These are phyloP conservation scores for Gentiana straminea DNA, from an alignment of 257 asterid species.

Conservation along the genomic window DNA sequence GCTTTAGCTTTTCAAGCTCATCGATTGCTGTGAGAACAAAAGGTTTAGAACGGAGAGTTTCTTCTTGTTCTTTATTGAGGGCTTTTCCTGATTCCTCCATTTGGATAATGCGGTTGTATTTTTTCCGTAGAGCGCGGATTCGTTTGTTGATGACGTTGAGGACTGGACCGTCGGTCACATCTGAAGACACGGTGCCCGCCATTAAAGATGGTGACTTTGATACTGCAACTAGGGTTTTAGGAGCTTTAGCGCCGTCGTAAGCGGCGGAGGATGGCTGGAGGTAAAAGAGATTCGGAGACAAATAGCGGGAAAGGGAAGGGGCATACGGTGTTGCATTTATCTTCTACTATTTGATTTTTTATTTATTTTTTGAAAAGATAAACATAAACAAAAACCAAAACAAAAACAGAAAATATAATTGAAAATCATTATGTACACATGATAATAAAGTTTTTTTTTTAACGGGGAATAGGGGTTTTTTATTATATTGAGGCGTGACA, in stretches of 20 bases:
- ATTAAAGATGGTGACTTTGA: slow-evolving; percentile 2
- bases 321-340: too few species aligned
- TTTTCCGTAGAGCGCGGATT: slow-evolving; percentile 69
- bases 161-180: slow-evolving; percentile 60
- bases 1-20: slow-evolving; percentile 69
- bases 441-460: too few species aligned
- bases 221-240: neutral
- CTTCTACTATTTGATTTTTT: too few species aligned
- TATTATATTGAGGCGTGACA: too few species aligned
- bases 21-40: slow-evolving; percentile 46
- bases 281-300: slow-evolving; percentile 13
- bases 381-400: too few species aligned
- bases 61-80: slow-evolving; percentile 78
- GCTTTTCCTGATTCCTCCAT: slow-evolving; percentile 83
- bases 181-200: slow-evolving; percentile 31
- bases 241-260: slow-evolving; percentile 23
- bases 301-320: slow-evolving; percentile 3
- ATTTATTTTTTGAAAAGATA: too few species aligned
- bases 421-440: too few species aligned
- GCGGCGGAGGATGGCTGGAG: slow-evolving; percentile 17
- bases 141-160: slow-evolving; percentile 66
- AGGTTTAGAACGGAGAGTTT: slow-evolving; percentile 63
- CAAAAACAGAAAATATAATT: too few species aligned
- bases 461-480: too few species aligned
- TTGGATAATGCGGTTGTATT: slow-evolving; percentile 52